Evolutionary conservation across 2,329 filamentous ascomycete genomes (phyloP).

Genomic region (Talaromyces sp.): DNA sequence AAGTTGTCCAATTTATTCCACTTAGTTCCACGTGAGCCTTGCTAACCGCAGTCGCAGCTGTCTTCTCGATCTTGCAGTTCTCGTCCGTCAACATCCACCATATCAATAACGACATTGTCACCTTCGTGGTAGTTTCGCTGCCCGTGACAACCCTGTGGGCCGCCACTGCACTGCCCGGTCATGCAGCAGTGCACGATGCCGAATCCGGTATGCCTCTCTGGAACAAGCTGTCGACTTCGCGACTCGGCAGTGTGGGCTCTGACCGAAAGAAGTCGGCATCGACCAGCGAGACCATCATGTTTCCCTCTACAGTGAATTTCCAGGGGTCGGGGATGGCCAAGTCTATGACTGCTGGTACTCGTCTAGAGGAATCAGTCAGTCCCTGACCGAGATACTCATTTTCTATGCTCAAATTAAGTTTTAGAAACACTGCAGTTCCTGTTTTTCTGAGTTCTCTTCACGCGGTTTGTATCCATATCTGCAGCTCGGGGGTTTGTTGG

Average conservation of each 20-base stretch:
- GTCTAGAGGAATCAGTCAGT: constrained; percentile 39
- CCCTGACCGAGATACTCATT: constrained; percentile 46
- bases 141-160: constrained; percentile 68
- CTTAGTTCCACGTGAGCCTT: constrained; percentile 17
- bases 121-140: constrained; percentile 60
- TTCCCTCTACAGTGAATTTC: constrained; percentile 2
- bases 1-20: constrained; percentile 27
- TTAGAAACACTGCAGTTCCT: not conserved
- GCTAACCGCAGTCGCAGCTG: constrained; percentile 44
- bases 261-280: constrained; percentile 20
- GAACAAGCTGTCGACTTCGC: constrained; percentile 14
- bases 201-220: constrained; percentile 15
- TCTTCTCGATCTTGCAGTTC: constrained; percentile 61
- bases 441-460: not conserved
- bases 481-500: not conserved
- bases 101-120: constrained; percentile 54
- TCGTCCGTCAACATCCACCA: constrained; percentile 47
- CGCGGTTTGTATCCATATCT: not conserved
- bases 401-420: not conserved
- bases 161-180: constrained; percentile 34
- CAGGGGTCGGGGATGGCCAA: constrained; percentile 4
- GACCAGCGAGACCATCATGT: not conserved
- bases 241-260: not conserved
- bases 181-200: not conserved
- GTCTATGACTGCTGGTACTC: not conserved